Conservation (phyloP, 2,329 filamentous ascomycete species). For the Aspergillus oerlinghausenensis region DNA sequence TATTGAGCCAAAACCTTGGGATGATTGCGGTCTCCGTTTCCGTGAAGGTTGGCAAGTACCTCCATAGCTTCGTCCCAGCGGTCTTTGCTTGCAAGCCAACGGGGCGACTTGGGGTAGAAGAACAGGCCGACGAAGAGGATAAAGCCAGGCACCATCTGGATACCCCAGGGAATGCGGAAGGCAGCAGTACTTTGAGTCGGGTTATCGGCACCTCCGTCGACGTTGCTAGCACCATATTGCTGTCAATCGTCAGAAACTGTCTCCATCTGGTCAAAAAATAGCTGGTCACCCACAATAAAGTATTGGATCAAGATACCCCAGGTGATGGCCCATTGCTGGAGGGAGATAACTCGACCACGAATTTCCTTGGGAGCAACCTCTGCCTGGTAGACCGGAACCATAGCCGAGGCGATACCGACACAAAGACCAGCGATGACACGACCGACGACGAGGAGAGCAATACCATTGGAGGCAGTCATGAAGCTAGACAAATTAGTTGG, state of each 20-base stretch:
- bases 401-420: constrained; percentile 67
- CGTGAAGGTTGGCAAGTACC: constrained; percentile 55
- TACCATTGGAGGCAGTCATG: constrained; percentile 58
- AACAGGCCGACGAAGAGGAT: constrained; percentile 53
- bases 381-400: constrained; percentile 66
- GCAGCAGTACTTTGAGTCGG: constrained; percentile 51
- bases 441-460: constrained; percentile 66
- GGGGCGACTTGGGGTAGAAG: constrained; percentile 52
- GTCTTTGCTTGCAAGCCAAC: constrained; percentile 59
- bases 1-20: constrained; percentile 64
- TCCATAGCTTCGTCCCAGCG: constrained; percentile 50
- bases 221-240: constrained; percentile 39
- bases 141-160: constrained; percentile 57
- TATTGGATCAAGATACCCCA: constrained; percentile 67
- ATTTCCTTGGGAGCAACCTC: constrained; percentile 57
- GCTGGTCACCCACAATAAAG: constrained; percentile 44
- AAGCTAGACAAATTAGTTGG: constrained; percentile 42
- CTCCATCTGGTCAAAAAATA: not conserved
- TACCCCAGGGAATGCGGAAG: constrained; percentile 61
- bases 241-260: not conserved
- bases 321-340: constrained; percentile 70
- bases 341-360: constrained; percentile 59
- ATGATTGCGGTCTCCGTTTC: constrained; percentile 58
- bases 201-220: constrained; percentile 44
- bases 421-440: constrained; percentile 66